These are phyloP conservation scores for Urostyla sp. DNA, from an alignment of 73 alveolate species.

Conservation along the genomic window DNA sequence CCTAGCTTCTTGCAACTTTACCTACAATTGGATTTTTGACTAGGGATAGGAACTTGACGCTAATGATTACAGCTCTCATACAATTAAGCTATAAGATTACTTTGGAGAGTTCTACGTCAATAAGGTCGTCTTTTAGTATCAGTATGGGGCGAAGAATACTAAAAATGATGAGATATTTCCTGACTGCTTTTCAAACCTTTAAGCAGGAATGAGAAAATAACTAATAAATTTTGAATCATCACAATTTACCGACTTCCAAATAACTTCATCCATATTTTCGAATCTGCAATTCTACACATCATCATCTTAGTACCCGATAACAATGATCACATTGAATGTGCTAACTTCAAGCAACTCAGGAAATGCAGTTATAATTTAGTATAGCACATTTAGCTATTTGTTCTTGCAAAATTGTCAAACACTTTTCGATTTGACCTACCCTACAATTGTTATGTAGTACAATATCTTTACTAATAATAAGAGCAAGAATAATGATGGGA, in stretches of 20 bases:
- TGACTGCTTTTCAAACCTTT: neutral
- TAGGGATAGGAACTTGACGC: constrained; percentile 1
- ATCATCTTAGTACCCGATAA: too few species aligned
- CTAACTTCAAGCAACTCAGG: too few species aligned
- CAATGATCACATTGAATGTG: too few species aligned
- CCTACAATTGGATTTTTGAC: constrained; percentile 27
- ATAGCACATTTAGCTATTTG: too few species aligned
- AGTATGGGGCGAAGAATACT: neutral
- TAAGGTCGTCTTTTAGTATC: neutral
- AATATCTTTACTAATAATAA: too few species aligned
- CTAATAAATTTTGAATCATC: neutral
- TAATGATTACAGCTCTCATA: neutral
- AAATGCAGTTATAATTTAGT: too few species aligned
- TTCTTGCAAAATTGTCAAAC: too few species aligned
- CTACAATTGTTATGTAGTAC: too few species aligned
- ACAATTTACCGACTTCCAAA: neutral
- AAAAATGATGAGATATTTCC: too few species aligned
- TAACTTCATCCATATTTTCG: neutral
- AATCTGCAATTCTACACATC: too few species aligned
- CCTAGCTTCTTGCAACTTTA: neutral
- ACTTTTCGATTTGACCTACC: too few species aligned
- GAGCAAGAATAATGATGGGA: too few species aligned
- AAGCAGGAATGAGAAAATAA: neutral
- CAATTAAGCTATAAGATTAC: neutral
- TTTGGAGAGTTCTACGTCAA: neutral